phyloP scores from a whole-genome alignment of 192 early-diverging fungal species.

The Backusella psychrophila region DNA sequence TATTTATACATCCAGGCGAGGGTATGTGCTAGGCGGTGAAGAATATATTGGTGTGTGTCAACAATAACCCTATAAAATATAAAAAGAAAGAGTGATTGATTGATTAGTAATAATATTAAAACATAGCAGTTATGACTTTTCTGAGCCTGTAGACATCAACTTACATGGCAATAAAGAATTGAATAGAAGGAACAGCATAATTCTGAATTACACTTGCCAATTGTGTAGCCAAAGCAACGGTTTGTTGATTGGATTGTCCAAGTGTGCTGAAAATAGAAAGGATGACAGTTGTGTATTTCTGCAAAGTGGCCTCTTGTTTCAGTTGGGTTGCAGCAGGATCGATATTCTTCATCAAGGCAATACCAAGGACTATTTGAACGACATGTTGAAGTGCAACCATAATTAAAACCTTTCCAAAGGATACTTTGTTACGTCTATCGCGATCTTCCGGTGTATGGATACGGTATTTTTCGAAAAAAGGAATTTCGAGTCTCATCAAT shows the following conservation, averaged over 20 bases:
- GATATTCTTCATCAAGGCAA: conserved; percentile 15
- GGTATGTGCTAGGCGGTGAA: conserved; percentile 69
- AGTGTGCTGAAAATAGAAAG: not conserved
- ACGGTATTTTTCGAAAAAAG: conserved; percentile 70
- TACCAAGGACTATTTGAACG: conserved; percentile 53
- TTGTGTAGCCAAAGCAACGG: not conserved
- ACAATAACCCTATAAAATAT: conserved; percentile 37
- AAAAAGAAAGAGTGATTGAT: not conserved
- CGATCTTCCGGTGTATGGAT: conserved; percentile 55
- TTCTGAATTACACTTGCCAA: not conserved
- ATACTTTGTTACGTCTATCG: conserved; percentile 61
- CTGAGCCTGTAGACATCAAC: not conserved
- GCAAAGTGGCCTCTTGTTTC: not conserved
- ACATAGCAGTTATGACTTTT: not conserved
- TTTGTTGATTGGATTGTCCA: not conserved
- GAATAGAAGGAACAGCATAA: conserved; percentile 1
- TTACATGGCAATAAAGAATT: conserved; percentile 14
- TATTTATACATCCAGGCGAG: conserved; percentile 67
- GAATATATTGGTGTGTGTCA: conserved; percentile 65
- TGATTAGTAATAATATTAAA: not conserved
- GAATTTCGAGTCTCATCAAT: conserved; percentile 53
- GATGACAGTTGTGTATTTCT: not conserved
- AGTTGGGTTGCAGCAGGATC: conserved; percentile 8
- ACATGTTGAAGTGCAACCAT: conserved; percentile 67
- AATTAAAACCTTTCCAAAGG: conserved; percentile 57